phyloP scores from a whole-genome alignment of 805 yeast species.

The Schwanniomyces polymorphus region DNA sequence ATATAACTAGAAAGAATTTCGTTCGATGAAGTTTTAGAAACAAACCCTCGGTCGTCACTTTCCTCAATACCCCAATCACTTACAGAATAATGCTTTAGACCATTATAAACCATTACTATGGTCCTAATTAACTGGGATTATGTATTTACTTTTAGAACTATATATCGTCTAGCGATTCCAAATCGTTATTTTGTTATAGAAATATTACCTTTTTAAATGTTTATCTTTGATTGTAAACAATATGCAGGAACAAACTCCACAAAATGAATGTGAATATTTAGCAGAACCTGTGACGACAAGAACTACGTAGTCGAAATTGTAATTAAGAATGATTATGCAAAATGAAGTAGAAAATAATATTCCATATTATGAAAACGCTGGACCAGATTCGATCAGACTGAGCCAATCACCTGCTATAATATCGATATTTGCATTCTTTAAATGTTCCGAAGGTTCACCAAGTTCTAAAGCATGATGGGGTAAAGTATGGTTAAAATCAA shows the following conservation, averaged over 20 bases:
- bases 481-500: not conserved
- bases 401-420: conserved; percentile 27
- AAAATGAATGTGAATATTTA: not conserved
- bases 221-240: conserved; percentile 1
- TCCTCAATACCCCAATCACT: conserved; percentile 43
- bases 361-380: conserved; percentile 22
- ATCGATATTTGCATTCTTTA: conserved; percentile 1
- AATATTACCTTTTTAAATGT: not conserved
- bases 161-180: not conserved
- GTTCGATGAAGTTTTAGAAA: conserved; percentile 8
- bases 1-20: conserved; percentile 23
- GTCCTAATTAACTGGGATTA: not conserved
- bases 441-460: not conserved
- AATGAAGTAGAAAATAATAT: not conserved
- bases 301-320: not conserved
- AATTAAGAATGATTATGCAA: not conserved
- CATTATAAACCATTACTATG: not conserved
- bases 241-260: conserved; percentile 1
- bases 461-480: not conserved
- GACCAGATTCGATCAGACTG: conserved; percentile 31
- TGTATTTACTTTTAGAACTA: not conserved
- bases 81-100: conserved; percentile 23
- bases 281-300: not conserved
- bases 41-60: conserved; percentile 5
- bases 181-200: not conserved